These are phyloP conservation scores for Hymenochaete sp. DNA, from an alignment of 1,284 basidiomycete genomes.

Conservation along the genomic window DNA sequence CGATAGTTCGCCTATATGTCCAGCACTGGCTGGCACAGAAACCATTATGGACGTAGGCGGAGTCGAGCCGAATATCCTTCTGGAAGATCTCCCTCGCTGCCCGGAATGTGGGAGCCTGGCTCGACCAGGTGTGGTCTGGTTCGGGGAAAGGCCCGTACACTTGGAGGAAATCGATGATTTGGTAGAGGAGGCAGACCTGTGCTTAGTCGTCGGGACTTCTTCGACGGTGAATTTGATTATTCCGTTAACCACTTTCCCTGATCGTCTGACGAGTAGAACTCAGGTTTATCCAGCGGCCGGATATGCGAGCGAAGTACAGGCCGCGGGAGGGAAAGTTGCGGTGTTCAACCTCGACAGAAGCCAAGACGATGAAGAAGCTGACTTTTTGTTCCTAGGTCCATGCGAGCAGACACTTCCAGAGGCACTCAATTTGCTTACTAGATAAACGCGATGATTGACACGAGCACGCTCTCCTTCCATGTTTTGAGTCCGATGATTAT, in stretches of 20 bases:
- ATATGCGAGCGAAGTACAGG: conserved; percentile 30
- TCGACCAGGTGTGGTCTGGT: conserved; percentile 61
- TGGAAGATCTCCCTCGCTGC: conserved; percentile 43
- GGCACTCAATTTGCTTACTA: no score
- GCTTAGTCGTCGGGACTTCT: conserved; percentile 56
- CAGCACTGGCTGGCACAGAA: conserved; percentile 45
- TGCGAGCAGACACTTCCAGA: conserved; percentile 29
- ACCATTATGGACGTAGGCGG: conserved; percentile 30
- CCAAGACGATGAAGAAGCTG: conserved; percentile 25
- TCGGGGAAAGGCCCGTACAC: conserved; percentile 44
- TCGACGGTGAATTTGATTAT: conserved; percentile 36
- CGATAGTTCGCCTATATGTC: conserved; percentile 40
- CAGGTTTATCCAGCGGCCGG: conserved; percentile 42
- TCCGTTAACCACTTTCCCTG: background rate
- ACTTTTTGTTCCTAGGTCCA: conserved; percentile 33
- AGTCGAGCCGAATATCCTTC: conserved; percentile 36
- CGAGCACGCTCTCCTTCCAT: no score
- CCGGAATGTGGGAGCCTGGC: conserved; percentile 40
- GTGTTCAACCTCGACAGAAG: conserved; percentile 37
- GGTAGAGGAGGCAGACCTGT: conserved; percentile 45
- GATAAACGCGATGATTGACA: no score
- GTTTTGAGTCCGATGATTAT: background rate
- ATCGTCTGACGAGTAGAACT: background rate
- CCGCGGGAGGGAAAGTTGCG: conserved; percentile 36
- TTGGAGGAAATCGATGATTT: conserved; percentile 37